Evolutionary conservation across 768 basidiomycete genomes (phyloP).

Genomic region (Mrakia gelida): DNA sequence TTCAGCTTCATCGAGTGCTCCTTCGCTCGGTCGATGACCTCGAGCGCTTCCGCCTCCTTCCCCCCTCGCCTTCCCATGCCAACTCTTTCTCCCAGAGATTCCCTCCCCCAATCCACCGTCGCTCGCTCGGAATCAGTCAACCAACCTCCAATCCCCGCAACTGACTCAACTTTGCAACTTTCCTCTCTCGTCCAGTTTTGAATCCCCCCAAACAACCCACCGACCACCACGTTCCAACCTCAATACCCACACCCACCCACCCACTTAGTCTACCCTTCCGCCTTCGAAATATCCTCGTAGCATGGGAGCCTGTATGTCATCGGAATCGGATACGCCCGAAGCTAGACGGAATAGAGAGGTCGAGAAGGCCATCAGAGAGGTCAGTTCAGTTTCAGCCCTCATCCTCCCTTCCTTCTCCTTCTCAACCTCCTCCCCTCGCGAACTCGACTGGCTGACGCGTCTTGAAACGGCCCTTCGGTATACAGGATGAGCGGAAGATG

Average conservation of each 20-base stretch:
- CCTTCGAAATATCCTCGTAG: not conserved
- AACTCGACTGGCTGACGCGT: not conserved
- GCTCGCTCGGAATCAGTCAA: not conserved
- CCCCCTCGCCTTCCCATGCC: not conserved
- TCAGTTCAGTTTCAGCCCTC: conserved; percentile 29
- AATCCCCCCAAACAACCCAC: not conserved
- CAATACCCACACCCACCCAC: not conserved
- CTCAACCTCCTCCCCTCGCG: not conserved
- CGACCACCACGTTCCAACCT: not conserved
- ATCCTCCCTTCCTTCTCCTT: not conserved
- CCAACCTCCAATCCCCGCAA: not conserved
- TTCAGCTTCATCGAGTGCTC: not conserved
- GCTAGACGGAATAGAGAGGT: conserved; percentile 57
- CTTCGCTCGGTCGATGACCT: not conserved
- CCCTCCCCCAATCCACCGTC: not conserved
- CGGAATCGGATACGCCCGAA: conserved; percentile 61
- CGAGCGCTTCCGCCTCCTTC: not conserved
- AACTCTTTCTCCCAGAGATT: not conserved
- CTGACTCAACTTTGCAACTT: not conserved
- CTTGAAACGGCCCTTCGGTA: conserved; percentile 18
- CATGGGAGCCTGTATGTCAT: conserved; percentile 79
- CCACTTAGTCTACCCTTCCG: not conserved
- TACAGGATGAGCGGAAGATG: conserved; percentile 68
- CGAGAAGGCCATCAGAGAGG: conserved; percentile 57
- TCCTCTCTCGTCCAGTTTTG: not conserved